Base-by-base conservation (phyloP, 2,329 filamentous ascomycete species). In the Fusarium foetens region DNA sequence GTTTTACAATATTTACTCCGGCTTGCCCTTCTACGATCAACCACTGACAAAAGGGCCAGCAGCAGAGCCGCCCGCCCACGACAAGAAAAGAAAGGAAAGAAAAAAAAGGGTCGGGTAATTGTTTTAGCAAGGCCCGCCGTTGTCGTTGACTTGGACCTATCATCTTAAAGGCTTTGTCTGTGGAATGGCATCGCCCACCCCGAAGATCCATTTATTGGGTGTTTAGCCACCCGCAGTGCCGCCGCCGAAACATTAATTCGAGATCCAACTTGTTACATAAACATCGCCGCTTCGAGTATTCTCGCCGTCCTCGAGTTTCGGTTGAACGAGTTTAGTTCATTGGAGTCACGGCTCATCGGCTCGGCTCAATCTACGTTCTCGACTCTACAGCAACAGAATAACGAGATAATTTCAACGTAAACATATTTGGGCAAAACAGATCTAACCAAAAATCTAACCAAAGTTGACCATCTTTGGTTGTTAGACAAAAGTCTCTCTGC, bases 181-280 rank as follows among this genome's bases (percentile, higher is more conserved):
- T 72, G 72, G 74, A 75, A 75, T 76, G 70, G 65, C 52, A 67
- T 76, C 72, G 74, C 72, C 63, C 59, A 68, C 64, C 31, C 64
- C 70, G 58, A 72, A 57, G 45, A 48, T 35, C 59, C 59, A 71
- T 63, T 29, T 41, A 55, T 59, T 60, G 45, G 63, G 33, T 59
- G 63, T 39, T 66, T 72, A 66, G 63, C 69, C 70, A 66, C 61
- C 72, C 60, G 57, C 71, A 63, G 54, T 72, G 60, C 66, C 57
- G 64, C 67, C 68, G 57, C 42, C 53, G 58, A 45, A 46, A 51
- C 49, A 53, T 53, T 31, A 64, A 63, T 55, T 51, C 43, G 23
- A 46, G 35, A 39, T 45, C 42, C 42, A 52, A 59, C n/a, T 43
- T 58, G 66, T 73, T 72, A 72, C 70, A 66, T 72, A 72, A 72